Evolutionary conservation across 2,329 filamentous ascomycete genomes (phyloP), one percentile per base, ranked within the genome.

Genomic region (Colletotrichum tanaceti): DNA sequence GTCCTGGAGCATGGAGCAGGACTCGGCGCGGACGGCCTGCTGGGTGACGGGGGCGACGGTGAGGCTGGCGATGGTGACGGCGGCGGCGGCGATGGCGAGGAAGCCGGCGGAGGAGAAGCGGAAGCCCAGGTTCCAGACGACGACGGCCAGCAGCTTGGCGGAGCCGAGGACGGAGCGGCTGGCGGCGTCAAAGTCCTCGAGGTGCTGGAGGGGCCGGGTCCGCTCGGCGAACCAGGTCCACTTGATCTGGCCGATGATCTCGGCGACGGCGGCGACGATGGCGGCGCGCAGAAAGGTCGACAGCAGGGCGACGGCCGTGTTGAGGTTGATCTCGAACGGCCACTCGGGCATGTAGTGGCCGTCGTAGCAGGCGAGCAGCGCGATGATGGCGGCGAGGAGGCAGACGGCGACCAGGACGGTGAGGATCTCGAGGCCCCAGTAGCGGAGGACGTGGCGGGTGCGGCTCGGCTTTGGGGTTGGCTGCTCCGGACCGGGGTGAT

Each of bases 191-290:
- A 78, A 78, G 53, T 73, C 72, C 39, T 78, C 73, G 5, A 78
- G 70, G 38, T 78, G 72, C 50, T 71, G 70, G 7, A 79, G 65
- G 0, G 75, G 74, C 18, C 75, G 73, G 2, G 70, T 70, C 4
- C 71, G 70, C 43, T 74, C 68, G 16, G 74, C 68, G 57, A 78
- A 77, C 75, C 76, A 77, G 1, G 62, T 65, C 76, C 76, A 79
- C 44, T 78, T 78, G 55, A 73, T 68, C 64, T 79, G 77, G 38
- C 75, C 73, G 55, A 78, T 75, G 46, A 77, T 72, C 63, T 76
- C 75, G 0, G 76, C 73, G 10, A 76, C 71, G 11, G 72, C 72
- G 39, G 74, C 72, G 0, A 76, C 71, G 58, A 78, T 72, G 7
- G 73, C 65, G n/a, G 75, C 71, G 4, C 73, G 70, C 1, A 68